These are phyloP conservation scores for Raphanus raphanistrum DNA, from an alignment of 345 rosid species.

Conservation along the genomic window DNA sequence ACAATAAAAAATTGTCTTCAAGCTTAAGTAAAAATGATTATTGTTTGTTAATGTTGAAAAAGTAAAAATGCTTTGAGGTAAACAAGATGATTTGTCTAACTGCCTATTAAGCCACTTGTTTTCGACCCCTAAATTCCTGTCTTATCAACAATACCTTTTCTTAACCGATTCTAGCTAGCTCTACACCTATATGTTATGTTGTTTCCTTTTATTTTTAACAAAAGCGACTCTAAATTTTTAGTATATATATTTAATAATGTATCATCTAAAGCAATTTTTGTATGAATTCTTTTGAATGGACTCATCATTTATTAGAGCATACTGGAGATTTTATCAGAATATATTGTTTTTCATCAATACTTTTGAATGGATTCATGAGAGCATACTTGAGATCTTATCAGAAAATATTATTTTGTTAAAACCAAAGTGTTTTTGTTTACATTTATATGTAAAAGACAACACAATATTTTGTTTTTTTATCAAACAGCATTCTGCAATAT, in stretches of 20 bases:
- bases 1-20: conserved; percentile 16
- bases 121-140: neutral
- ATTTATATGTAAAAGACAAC: neutral
- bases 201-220: neutral
- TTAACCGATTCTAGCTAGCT: conserved; percentile 19
- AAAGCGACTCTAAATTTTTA: neutral
- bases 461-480: neutral
- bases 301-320: neutral
- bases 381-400: neutral
- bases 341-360: neutral
- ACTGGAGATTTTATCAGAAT: neutral
- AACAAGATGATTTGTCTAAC: conserved; percentile 28
- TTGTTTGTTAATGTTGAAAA: conserved; percentile 6
- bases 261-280: neutral
- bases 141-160: conserved; percentile 7
- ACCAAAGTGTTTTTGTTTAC: neutral
- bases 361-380: neutral
- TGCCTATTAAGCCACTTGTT: neutral
- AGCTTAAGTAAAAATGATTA: conserved; percentile 29
- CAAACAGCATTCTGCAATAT: neutral
- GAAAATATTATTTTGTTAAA: neutral
- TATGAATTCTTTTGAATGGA: neutral
- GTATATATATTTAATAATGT: neutral
- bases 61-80: conserved; percentile 8
- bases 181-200: neutral